Percentiles rank a stretch among this genome's conserved stretches.
Conservation (phyloP, 805 yeast genomes). For the Monosporozyma siamensis region DNA sequence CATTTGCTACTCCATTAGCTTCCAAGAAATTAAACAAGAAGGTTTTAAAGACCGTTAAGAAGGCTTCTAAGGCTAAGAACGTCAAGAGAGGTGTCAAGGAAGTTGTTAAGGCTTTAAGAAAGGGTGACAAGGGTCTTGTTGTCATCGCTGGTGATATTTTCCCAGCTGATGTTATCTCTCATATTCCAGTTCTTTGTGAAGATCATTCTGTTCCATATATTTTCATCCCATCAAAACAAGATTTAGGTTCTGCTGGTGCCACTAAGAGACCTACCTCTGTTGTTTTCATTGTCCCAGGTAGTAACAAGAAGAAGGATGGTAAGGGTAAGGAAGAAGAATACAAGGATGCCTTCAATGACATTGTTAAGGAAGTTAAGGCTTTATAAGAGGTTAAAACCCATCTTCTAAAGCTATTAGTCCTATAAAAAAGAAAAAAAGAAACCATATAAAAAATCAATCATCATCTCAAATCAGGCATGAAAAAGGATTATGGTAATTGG, state of each 20-base stretch:
- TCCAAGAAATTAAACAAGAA: conserved; percentile 93
- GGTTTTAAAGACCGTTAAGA: conserved; percentile 89
- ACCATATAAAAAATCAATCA: neutral
- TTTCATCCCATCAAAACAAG: conserved; percentile 95
- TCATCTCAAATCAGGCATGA: neutral
- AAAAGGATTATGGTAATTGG: neutral
- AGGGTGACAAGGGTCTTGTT: conserved; percentile 96
- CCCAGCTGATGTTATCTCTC: conserved; percentile 95
- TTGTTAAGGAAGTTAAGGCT: conserved; percentile 72
- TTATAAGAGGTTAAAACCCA: conserved; percentile 13
- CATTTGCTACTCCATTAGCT: conserved; percentile 93
- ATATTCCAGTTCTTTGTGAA: conserved; percentile 94
- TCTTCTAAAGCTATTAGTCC: neutral
- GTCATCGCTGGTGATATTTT: conserved; percentile 97
- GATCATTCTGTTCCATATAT: conserved; percentile 85
- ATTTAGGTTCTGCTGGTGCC: conserved; percentile 96
- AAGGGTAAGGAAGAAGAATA: conserved; percentile 73
- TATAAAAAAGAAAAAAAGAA: neutral
- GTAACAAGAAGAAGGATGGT: conserved; percentile 69
- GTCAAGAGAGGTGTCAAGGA: conserved; percentile 98
- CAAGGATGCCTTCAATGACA: conserved; percentile 86
- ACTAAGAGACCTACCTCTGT: conserved; percentile 98
- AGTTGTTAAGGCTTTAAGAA: conserved; percentile 94
- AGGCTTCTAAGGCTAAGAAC: conserved; percentile 96
- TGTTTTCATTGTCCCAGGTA: conserved; percentile 95